These are phyloP conservation scores for Scheffersomyces quercinus DNA, from an alignment of 1,139 yeast genomes.

Conservation along the genomic window DNA sequence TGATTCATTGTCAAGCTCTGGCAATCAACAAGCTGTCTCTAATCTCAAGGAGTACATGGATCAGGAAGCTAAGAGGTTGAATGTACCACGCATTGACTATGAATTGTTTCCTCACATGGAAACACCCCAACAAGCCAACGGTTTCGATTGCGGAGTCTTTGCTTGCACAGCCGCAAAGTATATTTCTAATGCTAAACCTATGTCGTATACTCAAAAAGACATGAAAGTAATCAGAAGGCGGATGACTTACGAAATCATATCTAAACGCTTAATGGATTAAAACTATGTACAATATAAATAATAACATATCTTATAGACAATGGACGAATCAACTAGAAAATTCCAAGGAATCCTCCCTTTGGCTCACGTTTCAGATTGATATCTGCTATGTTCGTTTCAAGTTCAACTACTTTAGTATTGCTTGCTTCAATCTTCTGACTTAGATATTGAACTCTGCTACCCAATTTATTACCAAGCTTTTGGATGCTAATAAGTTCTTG, in stretches of 20 bases:
- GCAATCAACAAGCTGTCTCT: slow-evolving; percentile 56
- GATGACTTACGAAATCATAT: slow-evolving; percentile 60
- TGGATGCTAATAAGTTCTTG: slow-evolving; percentile 66
- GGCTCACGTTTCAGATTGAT: slow-evolving; percentile 8
- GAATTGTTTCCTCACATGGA: slow-evolving; percentile 34
- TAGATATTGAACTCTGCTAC: slow-evolving; percentile 63
- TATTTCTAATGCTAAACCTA: slow-evolving; percentile 46
- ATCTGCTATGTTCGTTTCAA: slow-evolving; percentile 30
- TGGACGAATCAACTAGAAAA: background rate
- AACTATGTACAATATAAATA: slow-evolving; percentile 1
- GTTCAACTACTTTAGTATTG: slow-evolving; percentile 48
- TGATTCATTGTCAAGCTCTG: slow-evolving; percentile 65
- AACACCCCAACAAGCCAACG: slow-evolving; percentile 87
- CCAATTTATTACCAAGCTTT: slow-evolving; percentile 51
- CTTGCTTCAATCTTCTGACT: slow-evolving; percentile 62
- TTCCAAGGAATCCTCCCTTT: slow-evolving; percentile 11
- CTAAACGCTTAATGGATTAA: slow-evolving; percentile 13
- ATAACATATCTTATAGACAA: background rate
- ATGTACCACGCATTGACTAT: slow-evolving; percentile 26
- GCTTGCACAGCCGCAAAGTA: slow-evolving; percentile 77
- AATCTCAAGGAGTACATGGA: slow-evolving; percentile 60
- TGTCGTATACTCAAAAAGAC: slow-evolving; percentile 66
- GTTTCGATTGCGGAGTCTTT: slow-evolving; percentile 94
- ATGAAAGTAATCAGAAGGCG: slow-evolving; percentile 68
- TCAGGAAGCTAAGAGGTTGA: slow-evolving; percentile 51